These are phyloP conservation scores for Prunus armeniaca DNA, from an alignment of 306 rosid species.

Conservation along the genomic window DNA sequence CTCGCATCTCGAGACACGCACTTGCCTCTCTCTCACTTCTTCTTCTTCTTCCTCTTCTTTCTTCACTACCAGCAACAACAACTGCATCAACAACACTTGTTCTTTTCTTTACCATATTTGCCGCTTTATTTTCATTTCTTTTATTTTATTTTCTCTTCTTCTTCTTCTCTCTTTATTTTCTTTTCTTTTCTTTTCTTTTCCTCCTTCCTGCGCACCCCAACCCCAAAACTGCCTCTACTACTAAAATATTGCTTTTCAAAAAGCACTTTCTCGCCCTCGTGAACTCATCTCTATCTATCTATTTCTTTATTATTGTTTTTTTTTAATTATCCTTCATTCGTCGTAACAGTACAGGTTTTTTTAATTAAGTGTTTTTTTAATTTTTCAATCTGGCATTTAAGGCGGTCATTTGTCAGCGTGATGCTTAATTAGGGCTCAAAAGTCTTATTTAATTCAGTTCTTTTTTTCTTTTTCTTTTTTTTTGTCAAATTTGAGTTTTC, in stretches of 20 bases:
- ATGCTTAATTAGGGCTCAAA: constrained; percentile 26
- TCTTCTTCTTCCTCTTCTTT: not conserved
- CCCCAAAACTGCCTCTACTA: not conserved
- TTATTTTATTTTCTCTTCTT: constrained; percentile 9
- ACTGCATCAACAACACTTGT: constrained; percentile 21
- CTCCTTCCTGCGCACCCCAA: constrained; percentile 9
- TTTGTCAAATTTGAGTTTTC: not conserved
- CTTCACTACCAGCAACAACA: not conserved
- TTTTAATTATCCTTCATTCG: not conserved
- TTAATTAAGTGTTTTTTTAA: not conserved
- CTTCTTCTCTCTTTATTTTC: constrained; percentile 3
- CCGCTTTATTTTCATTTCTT: constrained; percentile 26
- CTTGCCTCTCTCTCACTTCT: constrained; percentile 38
- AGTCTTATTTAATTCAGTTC: not conserved
- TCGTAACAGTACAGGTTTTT: not conserved
- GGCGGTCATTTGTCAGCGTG: constrained; percentile 26
- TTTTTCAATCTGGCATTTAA: not conserved
- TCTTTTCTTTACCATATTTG: constrained; percentile 9
- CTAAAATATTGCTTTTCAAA: constrained; percentile 18
- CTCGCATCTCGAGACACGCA: constrained; percentile 64
- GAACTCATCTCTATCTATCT: not conserved
- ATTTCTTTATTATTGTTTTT: not conserved
- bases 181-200: constrained; percentile 20
- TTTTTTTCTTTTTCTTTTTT: not conserved
- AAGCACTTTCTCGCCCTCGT: constrained; percentile 21